A percentile compares a stretch with the other conserved stretches of the same genome.
Conservation (phyloP, 2,329 filamentous ascomycete species). For the Ophidiomyces ophidiicola region DNA sequence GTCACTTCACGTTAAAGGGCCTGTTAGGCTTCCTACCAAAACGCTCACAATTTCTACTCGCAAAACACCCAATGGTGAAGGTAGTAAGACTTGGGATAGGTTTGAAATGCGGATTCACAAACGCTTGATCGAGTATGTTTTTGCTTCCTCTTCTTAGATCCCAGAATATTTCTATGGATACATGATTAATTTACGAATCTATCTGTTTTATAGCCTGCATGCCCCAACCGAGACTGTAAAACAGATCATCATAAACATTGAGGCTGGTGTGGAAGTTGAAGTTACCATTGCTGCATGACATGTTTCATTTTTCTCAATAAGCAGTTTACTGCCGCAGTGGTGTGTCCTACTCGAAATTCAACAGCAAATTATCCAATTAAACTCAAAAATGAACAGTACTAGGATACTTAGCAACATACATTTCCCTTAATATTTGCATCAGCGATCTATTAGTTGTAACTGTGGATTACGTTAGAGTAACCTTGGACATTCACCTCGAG, state of each 20-base stretch:
- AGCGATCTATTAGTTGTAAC: no score
- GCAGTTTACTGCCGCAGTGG: no score
- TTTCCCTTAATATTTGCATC: no score
- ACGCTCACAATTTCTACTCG: constrained; percentile 91
- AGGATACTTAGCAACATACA: no score
- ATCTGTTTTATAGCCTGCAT: constrained; percentile 54
- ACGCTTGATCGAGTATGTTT: constrained; percentile 77
- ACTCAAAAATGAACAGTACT: no score
- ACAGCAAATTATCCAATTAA: no score
- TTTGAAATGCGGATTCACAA: constrained; percentile 99
- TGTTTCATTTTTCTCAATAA: no score
- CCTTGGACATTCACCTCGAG: no score
- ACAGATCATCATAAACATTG: constrained; percentile 44
- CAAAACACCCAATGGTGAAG: constrained; percentile 99
- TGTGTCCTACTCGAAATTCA: no score
- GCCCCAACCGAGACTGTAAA: constrained; percentile 74
- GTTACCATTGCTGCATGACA: constrained; percentile 43
- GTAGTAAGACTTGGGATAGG: constrained; percentile 98
- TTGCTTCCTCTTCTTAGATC: background rate
- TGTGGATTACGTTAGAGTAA: no score
- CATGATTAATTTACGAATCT: constrained; percentile 18
- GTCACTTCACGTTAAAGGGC: constrained; percentile 96
- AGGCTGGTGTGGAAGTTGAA: constrained; percentile 43
- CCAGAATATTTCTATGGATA: background rate
- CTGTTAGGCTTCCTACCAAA: constrained; percentile 96